phyloP scores from a whole-genome alignment of 306 rosid species.

The Phaseolus lunatus region DNA sequence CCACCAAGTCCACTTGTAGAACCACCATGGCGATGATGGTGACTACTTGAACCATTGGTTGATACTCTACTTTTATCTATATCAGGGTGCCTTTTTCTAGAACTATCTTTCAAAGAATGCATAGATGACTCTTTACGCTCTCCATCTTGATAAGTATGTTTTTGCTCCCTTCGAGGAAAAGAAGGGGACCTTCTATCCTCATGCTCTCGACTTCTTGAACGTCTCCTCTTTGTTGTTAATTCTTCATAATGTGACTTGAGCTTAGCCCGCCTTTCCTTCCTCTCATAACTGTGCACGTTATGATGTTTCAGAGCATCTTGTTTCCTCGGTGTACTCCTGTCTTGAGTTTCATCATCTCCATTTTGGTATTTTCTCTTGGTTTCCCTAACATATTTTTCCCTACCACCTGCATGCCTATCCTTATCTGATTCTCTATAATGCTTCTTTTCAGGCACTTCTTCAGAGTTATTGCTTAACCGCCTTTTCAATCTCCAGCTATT shows the following conservation, averaged over 20 bases:
- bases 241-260: constrained; percentile 62
- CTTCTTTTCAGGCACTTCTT: constrained; percentile 60
- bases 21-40: constrained; percentile 62
- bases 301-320: constrained; percentile 56
- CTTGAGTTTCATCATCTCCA: constrained; percentile 62
- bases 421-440: constrained; percentile 59
- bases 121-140: constrained; percentile 52
- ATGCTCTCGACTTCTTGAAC: constrained; percentile 69
- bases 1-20: constrained; percentile 89
- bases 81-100: constrained; percentile 63
- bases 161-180: constrained; percentile 61
- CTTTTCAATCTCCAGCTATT: constrained; percentile 41
- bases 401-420: constrained; percentile 57
- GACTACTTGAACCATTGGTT: constrained; percentile 72
- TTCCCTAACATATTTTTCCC: constrained; percentile 65
- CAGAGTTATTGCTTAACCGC: constrained; percentile 43
- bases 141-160: constrained; percentile 49
- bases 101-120: constrained; percentile 58
- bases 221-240: constrained; percentile 63
- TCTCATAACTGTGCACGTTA: constrained; percentile 50
- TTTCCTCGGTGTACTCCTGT: constrained; percentile 54
- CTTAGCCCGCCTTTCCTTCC: constrained; percentile 58
- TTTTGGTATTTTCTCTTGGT: constrained; percentile 62
- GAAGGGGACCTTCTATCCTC: constrained; percentile 63
- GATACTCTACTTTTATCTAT: constrained; percentile 63